Conservation (phyloP, 208 protist genomes). For the Leishmania lainsoni region DNA sequence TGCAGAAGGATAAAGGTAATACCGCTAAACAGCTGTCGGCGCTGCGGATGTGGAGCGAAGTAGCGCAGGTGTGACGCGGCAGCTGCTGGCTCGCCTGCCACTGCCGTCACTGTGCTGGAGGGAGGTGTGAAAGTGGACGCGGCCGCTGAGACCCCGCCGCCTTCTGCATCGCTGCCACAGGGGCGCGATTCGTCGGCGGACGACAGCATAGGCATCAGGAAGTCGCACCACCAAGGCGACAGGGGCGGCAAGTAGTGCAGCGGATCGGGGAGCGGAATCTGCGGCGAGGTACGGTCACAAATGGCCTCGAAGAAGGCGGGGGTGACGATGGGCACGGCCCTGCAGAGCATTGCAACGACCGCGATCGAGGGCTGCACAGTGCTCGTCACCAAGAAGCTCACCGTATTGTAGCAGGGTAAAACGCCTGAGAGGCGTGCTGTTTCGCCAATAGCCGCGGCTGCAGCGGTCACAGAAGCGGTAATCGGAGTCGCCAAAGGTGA, state of each 20-base stretch:
- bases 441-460: neutral
- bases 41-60: constrained; percentile 39
- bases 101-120: neutral
- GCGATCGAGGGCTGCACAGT: constrained; percentile 50
- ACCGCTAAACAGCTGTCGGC: constrained; percentile 49
- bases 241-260: constrained; percentile 33
- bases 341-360: constrained; percentile 64
- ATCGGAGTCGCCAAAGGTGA: constrained; percentile 25
- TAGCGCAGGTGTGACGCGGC: constrained; percentile 10
- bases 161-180: neutral
- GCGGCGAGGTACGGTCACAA: constrained; percentile 37
- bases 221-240: constrained; percentile 24
- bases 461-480: neutral
- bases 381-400: constrained; percentile 37
- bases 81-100: neutral
- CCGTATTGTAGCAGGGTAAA: constrained; percentile 22
- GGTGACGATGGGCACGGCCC: constrained; percentile 57
- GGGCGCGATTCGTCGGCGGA: neutral
- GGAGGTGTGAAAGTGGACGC: neutral
- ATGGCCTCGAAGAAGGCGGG: constrained; percentile 62
- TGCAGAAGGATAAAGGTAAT: constrained; percentile 70
- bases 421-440: neutral
- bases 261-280: constrained; percentile 53
- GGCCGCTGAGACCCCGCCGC: neutral
- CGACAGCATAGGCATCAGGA: constrained; percentile 8